A percentile compares a stretch with the other conserved stretches of the same genome.
Conservation (phyloP, 305 asterid species). For the Stenogyne calaminthoides region DNA sequence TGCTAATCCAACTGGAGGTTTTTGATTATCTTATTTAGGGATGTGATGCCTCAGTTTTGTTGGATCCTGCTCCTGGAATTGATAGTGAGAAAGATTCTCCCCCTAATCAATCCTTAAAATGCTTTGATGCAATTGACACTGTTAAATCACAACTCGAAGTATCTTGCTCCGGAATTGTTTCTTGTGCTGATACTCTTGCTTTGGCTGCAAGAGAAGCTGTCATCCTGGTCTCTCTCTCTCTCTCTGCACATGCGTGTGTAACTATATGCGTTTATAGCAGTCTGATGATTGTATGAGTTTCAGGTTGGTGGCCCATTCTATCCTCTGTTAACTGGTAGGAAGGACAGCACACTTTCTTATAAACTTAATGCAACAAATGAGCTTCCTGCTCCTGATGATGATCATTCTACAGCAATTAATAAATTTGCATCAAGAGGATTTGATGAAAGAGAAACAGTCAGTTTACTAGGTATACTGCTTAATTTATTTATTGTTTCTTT, state of each 20-base stretch:
- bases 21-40: conserved; percentile 45
- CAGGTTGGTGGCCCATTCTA: conserved; percentile 90
- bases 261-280: background rate
- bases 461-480: conserved; percentile 58
- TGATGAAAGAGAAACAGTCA: conserved; percentile 61
- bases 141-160: conserved; percentile 63
- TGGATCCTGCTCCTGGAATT: conserved; percentile 53
- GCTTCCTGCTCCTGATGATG: conserved; percentile 64
- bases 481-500: background rate
- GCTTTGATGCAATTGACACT: conserved; percentile 58
- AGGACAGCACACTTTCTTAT: conserved; percentile 50
- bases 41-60: conserved; percentile 79
- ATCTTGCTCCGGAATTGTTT: conserved; percentile 77
- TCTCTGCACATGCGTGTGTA: background rate
- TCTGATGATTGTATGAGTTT: conserved; percentile 23
- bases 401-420: conserved; percentile 36
- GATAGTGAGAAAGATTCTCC: conserved; percentile 59
- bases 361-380: conserved; percentile 41
- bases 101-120: conserved; percentile 62
- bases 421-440: conserved; percentile 69
- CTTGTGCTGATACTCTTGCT: conserved; percentile 80
- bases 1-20: background rate
- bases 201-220: conserved; percentile 89
- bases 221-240: conserved; percentile 45
- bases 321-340: conserved; percentile 75